Conservation (phyloP, 345 rosid species). For the Eucalyptus tenuipes region DNA sequence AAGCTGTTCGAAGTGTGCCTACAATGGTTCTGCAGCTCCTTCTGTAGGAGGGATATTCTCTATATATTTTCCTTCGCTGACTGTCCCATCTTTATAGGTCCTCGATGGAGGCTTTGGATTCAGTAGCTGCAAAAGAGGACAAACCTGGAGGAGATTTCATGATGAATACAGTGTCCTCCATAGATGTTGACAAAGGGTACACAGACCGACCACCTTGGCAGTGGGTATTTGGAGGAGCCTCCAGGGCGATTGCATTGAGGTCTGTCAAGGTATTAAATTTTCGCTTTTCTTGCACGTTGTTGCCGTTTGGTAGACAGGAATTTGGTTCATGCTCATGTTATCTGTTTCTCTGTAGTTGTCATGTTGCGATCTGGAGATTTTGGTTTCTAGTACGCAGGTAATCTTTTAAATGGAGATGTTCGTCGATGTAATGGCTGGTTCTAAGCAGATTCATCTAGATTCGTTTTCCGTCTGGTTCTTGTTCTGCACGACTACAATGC, state of each 20-base stretch:
- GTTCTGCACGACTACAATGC: neutral
- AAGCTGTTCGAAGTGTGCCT: neutral
- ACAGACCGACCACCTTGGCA: neutral
- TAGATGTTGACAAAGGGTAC: neutral
- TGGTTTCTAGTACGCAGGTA: neutral
- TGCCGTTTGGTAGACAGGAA: neutral
- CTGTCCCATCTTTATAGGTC: neutral
- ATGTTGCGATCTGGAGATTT: neutral
- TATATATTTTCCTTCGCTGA: neutral
- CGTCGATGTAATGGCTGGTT: neutral
- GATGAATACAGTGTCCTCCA: neutral
- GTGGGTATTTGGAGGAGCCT: neutral
- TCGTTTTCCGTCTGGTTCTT: neutral
- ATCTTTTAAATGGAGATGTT: neutral
- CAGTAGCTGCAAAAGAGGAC: neutral
- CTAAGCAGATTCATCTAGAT: neutral
- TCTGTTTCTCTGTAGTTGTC: neutral
- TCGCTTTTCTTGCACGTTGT: neutral
- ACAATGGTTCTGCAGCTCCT: neutral
- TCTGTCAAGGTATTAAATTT: neutral
- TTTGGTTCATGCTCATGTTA: neutral
- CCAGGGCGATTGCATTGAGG: neutral
- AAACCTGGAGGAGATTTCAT: neutral
- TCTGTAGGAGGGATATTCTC: neutral
- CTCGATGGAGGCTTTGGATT: neutral